Base-by-base conservation (phyloP, 352 stramenopile species). In the Vaucheria bursata region DNA sequence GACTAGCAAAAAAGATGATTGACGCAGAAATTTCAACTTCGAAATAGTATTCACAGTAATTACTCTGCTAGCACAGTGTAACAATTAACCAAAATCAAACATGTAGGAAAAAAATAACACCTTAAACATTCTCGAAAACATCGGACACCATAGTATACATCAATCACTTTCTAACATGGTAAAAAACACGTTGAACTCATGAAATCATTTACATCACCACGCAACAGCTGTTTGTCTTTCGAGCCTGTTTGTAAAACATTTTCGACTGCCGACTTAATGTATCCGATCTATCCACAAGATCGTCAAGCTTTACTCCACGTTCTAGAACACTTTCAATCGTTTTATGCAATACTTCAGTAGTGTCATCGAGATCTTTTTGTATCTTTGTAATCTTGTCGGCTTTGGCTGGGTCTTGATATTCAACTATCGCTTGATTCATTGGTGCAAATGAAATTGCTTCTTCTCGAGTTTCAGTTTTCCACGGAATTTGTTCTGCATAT, bases 301-400 rank as follows among this genome's bases (percentile, higher is more conserved):
- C 94, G 86, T 99, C 96, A 71, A 99, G 89, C 84, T 98, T 99
- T 79, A 98, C 95, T 37, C 95, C 95, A 74, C 96, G 90, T 79
- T 98, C 94, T 78, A 99, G 90, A 49, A 99, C 94, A 69, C 91
- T 97, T 88, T 99, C 96, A 85, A 99, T 98, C 0, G 96, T 99
- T 85, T 98, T 97, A 86, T 97, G 96, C 88, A 99, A 87, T 82
- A 99, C 96, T 40, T 95, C 90, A 39, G 93, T 98, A 65, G 96
- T 99, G 85, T 99, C 96, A 84, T 99, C 95, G 79, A 99, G 89
- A 84, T 99, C 95, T 83, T 97, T 97, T 88, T 99, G 96, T 85
- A 99, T 99, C 81, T 97, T 97, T n/a, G 93, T 97, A 75, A 99
- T 97, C 87, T 99, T 98, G 88, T 99, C 96, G n/a, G 95, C 95